phyloP scores from a whole-genome alignment of 257 asterid species.

The Marsdenia floribunda region DNA sequence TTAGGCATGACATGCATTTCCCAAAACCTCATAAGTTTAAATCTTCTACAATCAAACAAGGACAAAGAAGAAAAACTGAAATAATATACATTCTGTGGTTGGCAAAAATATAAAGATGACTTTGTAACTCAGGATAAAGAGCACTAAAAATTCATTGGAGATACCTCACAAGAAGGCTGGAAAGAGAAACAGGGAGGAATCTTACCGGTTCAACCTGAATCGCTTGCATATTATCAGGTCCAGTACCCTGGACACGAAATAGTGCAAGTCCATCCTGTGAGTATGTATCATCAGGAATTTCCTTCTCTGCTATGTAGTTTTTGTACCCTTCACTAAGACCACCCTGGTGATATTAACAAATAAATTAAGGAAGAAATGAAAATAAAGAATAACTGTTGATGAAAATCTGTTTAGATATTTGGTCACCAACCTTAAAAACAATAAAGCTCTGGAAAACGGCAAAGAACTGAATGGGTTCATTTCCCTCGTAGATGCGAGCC shows the following conservation, averaged over 20 bases:
- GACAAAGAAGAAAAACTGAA: neutral
- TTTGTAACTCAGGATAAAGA: neutral
- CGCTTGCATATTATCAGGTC: constrained; percentile 99
- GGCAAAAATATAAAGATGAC: neutral
- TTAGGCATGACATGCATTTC: neutral
- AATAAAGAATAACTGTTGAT: constrained; percentile 4
- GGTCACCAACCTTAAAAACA: constrained; percentile 69
- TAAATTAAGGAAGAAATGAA: constrained; percentile 12
- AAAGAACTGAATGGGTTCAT: constrained; percentile 88
- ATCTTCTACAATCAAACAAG: neutral
- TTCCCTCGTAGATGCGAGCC: constrained; percentile 86
- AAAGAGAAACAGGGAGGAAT: constrained; percentile 13
- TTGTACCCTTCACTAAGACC: constrained; percentile 93
- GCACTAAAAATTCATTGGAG: neutral
- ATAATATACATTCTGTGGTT: neutral
- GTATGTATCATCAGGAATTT: constrained; percentile 77
- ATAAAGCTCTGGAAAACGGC: constrained; percentile 90
- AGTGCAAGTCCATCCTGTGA: constrained; percentile 81
- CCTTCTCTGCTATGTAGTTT: constrained; percentile 65
- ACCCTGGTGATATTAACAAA: constrained; percentile 58
- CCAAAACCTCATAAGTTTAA: neutral
- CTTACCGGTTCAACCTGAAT: constrained; percentile 98
- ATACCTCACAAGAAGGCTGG: constrained; percentile 2
- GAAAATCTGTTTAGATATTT: constrained; percentile 7
- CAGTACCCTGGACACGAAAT: constrained; percentile 96